Percentiles rank a stretch among this genome's conserved stretches.
Conservation (phyloP, 306 rosid species). For the Citrullus mucosospermus region DNA sequence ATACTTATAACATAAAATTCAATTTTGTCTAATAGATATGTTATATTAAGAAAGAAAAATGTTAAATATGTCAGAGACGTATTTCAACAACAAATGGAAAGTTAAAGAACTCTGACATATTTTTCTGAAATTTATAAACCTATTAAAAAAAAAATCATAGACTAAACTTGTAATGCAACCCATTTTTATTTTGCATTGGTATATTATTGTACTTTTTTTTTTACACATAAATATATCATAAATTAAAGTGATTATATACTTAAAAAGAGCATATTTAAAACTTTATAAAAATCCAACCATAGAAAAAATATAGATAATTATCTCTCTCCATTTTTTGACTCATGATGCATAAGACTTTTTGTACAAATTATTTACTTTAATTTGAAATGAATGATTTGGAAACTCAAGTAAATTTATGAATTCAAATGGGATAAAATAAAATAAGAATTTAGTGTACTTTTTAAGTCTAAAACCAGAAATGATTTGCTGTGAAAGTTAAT, state of each 20-base stretch:
- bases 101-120: no score
- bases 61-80: no score
- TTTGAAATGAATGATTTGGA: neutral
- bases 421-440: neutral
- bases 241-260: neutral
- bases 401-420: neutral
- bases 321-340: neutral
- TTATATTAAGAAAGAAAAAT: no score
- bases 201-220: no score
- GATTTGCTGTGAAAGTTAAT: slow-evolving; percentile 1
- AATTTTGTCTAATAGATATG: no score
- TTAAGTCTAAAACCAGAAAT: neutral
- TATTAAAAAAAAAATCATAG: no score
- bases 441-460: neutral
- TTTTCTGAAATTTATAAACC: no score
- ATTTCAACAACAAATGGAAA: no score
- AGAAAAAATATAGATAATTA: neutral
- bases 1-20: no score
- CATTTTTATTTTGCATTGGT: no score
- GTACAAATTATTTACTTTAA: neutral
- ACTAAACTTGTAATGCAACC: no score
- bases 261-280: neutral
- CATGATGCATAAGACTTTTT: neutral
- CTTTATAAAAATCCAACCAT: neutral
- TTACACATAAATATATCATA: neutral